Base-by-base conservation (phyloP, 2,329 filamentous ascomycete genomes). In the Paraphaeosphaeria sporulosa region DNA sequence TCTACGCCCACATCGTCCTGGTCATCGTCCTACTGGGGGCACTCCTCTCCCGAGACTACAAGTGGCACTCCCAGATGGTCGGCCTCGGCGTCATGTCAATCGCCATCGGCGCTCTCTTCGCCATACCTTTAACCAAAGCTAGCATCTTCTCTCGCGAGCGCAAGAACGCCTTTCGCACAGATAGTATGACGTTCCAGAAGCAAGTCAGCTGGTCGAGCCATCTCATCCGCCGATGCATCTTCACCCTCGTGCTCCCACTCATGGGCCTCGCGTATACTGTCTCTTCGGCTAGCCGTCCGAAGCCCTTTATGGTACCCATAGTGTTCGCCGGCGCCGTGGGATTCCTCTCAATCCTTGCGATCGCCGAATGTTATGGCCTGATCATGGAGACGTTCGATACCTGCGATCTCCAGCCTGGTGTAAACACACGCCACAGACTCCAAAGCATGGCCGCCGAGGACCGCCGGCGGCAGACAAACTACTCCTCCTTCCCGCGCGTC, bases 361-460 rank as follows among this genome's bases (percentile, higher is more conserved):
- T 92, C 48, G 86, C 90, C 2, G 91, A 94, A 76, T 93, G 90
- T 75, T 87, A 90, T 64, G 90, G 90, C 0, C 79, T 94, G 34
- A 85, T 93, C 72, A 93, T 94, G 90, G 90, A 93, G 71, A 89
- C 88, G 0, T 94, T 90, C 74, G 91, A 94, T 73, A 91, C 88
- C n/a, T 92, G 89, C 43, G 91, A 94, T 74, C 81, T 94, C 4
- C 90, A 91, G 66, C 87, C 89, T 2, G 89, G 89, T 12, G 89
- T 90, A 81, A 90, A 85, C 58, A 82, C 79, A 30, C 73, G 69
- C 27, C 82, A 84, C 66, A 77, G 82, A 0, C 69, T 82, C 21
- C 68, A 82, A 71, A 82, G 67, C 57, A 78, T 84, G 71, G 77
- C 80, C 4, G 76, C 78, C 15, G 75, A 77, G 23, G 77, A 79